Base-by-base conservation (phyloP, 768 basidiomycete genomes). In the Fibroporia radiculosa region DNA sequence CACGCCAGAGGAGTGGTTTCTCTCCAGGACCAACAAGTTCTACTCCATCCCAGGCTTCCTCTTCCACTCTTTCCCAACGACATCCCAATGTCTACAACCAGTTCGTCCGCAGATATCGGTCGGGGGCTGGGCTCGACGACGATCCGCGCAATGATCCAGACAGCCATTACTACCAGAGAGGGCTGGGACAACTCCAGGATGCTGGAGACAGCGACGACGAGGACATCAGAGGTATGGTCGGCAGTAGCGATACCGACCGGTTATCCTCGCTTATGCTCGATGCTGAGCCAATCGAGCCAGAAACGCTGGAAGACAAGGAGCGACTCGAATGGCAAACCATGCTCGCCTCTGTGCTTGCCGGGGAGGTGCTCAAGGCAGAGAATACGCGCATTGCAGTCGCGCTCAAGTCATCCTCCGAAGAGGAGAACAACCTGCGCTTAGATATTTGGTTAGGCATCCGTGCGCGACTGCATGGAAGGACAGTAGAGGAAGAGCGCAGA, bases 281-380 rank as follows among this genome's bases (percentile, higher is more conserved):
- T 55, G 67, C 77, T 4, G 82, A 85, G 52, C 70, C 75, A 37
- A 73, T 76, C 40, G 73, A 81, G 47, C 81, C 84, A 20, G 75
- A 78, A 32, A 82, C 85, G 1, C 69, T 73, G 42, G 79, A 86
- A 55, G 85, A 91, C 57, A 73, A 77, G 49, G 87, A 92, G 55
- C 73, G 93, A 22, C 64, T 93, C 38, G 93, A 96, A 64, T 98
- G 96, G 96, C 92, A 93, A 63, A 84, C 84, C 14, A 85, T 97
- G 81, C 78, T 98, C 25, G 79, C 89, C 11, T 95, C 93, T 24
- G 95, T 98, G 20, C 73, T 99, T 36, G 79, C 80, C 24, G 93
- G 96, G 8, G 93, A 98, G 56, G 92, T 99, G 10, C 77, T 99
- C 51, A 90, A 85, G 61, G 86, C 90, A 0, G 96, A 98, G 67